Conservation (phyloP, 75 land plant genomes). For the Larix kaempferi region DNA sequence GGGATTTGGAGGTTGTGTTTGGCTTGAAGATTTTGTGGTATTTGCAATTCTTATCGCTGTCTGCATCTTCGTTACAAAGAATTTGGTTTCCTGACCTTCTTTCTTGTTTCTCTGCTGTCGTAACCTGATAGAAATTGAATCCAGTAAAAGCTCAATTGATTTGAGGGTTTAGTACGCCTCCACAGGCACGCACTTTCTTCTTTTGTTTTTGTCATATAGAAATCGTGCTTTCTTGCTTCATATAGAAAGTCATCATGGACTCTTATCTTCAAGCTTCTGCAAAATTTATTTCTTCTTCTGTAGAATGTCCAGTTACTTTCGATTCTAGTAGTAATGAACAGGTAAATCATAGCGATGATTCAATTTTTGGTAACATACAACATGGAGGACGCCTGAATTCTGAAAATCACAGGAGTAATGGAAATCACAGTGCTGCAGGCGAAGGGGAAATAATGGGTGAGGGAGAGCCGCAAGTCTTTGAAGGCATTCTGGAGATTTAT, state of each 20-base stretch:
- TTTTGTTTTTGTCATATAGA: neutral
- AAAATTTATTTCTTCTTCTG: neutral
- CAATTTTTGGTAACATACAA: neutral
- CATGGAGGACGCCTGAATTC: neutral
- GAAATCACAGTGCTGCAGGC: neutral
- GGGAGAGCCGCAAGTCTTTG: slow-evolving; percentile 4
- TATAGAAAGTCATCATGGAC: neutral
- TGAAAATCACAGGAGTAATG: neutral
- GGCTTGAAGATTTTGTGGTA: neutral
- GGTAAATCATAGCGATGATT: neutral
- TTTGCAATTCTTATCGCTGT: neutral
- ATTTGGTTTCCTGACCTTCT: neutral
- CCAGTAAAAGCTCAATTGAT: neutral
- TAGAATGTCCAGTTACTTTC: neutral
- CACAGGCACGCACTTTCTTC: neutral
- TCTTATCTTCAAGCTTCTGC: neutral
- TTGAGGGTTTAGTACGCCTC: neutral
- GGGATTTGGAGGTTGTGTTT: neutral
- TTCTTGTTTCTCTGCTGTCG: neutral
- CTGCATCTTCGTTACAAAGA: neutral
- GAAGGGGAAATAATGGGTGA: neutral
- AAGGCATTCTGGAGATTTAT: slow-evolving; percentile 60
- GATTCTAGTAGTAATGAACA: neutral
- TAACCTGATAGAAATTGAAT: neutral
- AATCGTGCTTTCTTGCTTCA: neutral